These are phyloP conservation scores for Fraxinus baroniana DNA, from an alignment of 305 asterid genomes.

Conservation along the genomic window DNA sequence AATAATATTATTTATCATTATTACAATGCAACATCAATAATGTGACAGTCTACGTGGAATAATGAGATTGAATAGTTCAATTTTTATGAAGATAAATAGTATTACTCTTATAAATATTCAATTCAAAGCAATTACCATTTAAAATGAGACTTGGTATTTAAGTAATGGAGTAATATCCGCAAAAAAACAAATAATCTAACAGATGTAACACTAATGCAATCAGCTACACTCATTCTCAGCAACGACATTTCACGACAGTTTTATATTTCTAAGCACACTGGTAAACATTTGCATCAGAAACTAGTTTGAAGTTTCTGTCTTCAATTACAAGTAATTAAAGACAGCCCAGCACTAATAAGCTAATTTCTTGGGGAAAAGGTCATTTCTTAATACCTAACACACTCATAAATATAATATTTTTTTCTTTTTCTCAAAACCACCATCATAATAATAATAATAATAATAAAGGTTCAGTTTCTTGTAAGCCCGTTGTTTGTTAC, in stretches of 20 bases:
- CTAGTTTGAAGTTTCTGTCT: neutral
- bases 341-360: neutral
- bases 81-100: no score
- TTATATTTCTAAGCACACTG: neutral
- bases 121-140: neutral
- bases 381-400: neutral
- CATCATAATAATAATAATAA: neutral
- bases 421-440: neutral
- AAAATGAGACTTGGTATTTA: neutral
- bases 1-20: no score
- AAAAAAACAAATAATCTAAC: neutral
- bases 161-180: neutral
- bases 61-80: no score
- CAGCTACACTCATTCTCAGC: neutral
- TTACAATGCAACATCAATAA: no score
- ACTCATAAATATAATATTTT: neutral
- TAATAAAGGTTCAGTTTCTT: slow-evolving; percentile 8
- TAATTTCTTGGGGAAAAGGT: neutral
- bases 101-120: neutral
- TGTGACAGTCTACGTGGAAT: no score
- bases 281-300: neutral
- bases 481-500: slow-evolving; percentile 3
- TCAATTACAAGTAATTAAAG: neutral
- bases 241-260: neutral
- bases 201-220: neutral